phyloP scores from a whole-genome alignment of 306 rosid species.

The Sophora flavescens region DNA sequence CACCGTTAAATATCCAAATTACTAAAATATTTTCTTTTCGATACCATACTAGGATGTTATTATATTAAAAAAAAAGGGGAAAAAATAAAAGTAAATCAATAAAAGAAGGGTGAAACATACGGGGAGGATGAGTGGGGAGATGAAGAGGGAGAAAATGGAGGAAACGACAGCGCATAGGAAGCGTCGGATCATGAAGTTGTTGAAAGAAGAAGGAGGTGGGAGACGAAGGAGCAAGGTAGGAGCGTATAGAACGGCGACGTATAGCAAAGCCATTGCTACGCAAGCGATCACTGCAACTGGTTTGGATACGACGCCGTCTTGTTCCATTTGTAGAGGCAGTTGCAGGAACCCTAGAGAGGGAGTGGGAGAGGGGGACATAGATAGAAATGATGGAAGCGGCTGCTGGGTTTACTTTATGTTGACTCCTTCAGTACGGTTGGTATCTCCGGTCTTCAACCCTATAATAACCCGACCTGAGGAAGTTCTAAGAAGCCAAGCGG shows the following conservation, averaged over 20 bases:
- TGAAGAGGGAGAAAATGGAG: constrained; percentile 62
- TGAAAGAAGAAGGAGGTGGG: constrained; percentile 75
- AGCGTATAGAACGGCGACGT: constrained; percentile 76
- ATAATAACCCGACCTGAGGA: no score
- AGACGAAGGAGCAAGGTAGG: constrained; percentile 84
- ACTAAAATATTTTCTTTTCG: no score
- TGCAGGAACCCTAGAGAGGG: constrained; percentile 37
- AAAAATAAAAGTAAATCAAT: background rate
- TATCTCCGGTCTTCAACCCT: no score
- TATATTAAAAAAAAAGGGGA: no score
- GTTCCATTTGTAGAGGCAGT: constrained; percentile 57
- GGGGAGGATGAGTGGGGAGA: constrained; percentile 66
- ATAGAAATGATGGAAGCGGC: no score
- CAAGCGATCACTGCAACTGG: constrained; percentile 60
- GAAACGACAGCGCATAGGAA: constrained; percentile 80
- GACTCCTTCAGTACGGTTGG: no score
- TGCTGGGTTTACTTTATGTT: no score
- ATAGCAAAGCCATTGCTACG: constrained; percentile 71
- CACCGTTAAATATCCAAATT: background rate
- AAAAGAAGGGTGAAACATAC: constrained; percentile 50
- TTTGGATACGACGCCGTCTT: constrained; percentile 54
- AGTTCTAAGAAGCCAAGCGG: no score
- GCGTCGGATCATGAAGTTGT: constrained; percentile 73
- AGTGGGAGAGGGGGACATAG: background rate
- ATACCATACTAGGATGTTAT: no score